Conservation (phyloP, 1,284 basidiomycete species). For the Fomitiporia mediterranea region DNA sequence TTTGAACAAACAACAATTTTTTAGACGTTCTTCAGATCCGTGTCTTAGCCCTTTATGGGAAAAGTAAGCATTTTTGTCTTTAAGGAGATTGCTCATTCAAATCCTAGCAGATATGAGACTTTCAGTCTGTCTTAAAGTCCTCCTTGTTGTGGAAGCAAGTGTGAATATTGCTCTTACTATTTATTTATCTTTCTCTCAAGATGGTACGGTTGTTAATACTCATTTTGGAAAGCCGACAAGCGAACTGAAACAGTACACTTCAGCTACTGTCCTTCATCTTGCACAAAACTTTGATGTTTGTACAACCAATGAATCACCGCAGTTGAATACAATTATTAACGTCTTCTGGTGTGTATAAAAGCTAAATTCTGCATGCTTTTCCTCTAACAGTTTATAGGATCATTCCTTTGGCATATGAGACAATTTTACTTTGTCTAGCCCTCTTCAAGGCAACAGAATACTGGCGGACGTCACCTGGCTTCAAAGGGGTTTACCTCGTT, state of each 20-base stretch:
- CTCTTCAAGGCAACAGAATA: neutral
- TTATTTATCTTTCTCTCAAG: neutral
- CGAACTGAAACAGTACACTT: neutral
- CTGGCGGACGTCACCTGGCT: neutral
- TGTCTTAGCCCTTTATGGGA: slow-evolving; percentile 2
- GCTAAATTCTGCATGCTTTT: neutral
- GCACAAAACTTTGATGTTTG: neutral
- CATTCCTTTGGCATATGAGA: slow-evolving; percentile 2
- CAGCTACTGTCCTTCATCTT: neutral
- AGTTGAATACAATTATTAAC: neutral
- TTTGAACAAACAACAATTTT: too few relatives aligned
- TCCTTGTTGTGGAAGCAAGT: neutral
- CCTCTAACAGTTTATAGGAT: neutral
- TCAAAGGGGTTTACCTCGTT: neutral
- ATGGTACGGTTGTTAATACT: neutral
- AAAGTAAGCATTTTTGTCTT: neutral
- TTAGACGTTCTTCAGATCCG: slow-evolving; percentile 5
- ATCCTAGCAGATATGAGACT: neutral
- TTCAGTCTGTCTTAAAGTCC: neutral
- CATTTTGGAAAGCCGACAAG: neutral
- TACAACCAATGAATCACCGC: neutral
- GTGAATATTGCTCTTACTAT: neutral
- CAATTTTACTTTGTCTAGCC: slow-evolving; percentile 4
- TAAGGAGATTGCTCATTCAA: neutral
- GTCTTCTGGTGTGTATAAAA: neutral